These are phyloP conservation scores for Mediolabrus comicus DNA, from an alignment of 108 stramenopile genomes.

Conservation along the genomic window DNA sequence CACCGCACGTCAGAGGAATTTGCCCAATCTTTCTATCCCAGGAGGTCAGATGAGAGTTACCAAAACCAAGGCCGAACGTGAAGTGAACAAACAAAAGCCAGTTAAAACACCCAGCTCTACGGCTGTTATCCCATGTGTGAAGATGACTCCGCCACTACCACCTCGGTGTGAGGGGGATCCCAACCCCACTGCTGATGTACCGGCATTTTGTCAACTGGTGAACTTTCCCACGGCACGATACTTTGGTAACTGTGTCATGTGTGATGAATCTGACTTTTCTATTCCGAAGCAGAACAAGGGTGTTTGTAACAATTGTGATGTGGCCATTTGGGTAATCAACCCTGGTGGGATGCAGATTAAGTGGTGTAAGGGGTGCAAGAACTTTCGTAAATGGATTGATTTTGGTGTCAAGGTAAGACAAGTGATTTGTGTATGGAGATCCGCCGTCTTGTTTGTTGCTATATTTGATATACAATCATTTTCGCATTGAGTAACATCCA, in stretches of 20 bases:
- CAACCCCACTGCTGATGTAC: constrained; percentile 17
- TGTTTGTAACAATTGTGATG: constrained; percentile 44
- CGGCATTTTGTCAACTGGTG: constrained; percentile 28
- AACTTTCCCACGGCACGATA: constrained; percentile 40
- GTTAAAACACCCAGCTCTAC: constrained; percentile 13
- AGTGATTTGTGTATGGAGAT: too few species aligned
- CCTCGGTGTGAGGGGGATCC: constrained; percentile 26
- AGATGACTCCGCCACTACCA: constrained; percentile 35
- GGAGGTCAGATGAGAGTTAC: background rate
- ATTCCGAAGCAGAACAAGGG: constrained; percentile 49
- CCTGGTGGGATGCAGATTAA: constrained; percentile 38
- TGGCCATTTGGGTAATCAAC: constrained; percentile 34
- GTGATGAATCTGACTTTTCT: constrained; percentile 29
- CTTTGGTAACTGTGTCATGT: constrained; percentile 47
- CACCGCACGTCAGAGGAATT: background rate
- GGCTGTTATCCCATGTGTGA: constrained; percentile 24
- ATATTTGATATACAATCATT: too few species aligned
- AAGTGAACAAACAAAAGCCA: constrained; percentile 23
- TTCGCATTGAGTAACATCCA: too few species aligned
- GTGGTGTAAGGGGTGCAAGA: constrained; percentile 54
- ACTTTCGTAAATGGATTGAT: constrained; percentile 44
- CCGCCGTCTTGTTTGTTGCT: background rate
- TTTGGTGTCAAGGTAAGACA: constrained; percentile 46
- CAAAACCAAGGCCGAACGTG: constrained; percentile 20
- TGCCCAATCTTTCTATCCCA: constrained; percentile 4